Base-by-base conservation (phyloP, 192 early-diverging fungal species). In the Podila horticola region DNA sequence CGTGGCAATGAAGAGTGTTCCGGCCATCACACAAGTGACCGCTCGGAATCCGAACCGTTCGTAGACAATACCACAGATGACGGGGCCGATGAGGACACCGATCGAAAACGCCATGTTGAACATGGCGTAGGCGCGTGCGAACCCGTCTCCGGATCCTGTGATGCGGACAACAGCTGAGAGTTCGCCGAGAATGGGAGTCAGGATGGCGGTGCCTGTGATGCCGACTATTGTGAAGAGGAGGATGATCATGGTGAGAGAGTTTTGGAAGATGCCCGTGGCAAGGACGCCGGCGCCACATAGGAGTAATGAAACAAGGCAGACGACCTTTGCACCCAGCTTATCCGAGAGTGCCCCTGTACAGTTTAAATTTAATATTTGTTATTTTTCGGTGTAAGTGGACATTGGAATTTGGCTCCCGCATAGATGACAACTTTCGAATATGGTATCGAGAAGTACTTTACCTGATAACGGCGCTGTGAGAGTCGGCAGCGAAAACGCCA, bases 91-190 rank as follows among this genome's bases (percentile, higher is more conserved):
- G 26, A 95, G 87, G 74, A 94, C 90, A 51, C 94, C 93, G 48
- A 90, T 72, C 34, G 91, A 90, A 52, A 91, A 95, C 4, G 92
- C 89, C 77, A 94, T 91, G 66, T 94, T 95, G 77, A 90, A 93
- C 64, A 95, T 76, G 11, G 92, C 92, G 67, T 93, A 94, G 5
- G 91, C 89, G 66, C 82, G 82, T 22, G 84, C 88, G 64, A 86
- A 89, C 4, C 86, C 88, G 58, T 84, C 85, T 49, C 88, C 87
- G 64, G 87, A 86, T 86, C 92, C 67, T 71, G 87, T 59, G 84
- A 82, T 61, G 81, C 91, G 88, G 88, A 89, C 69, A 82, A 86
- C 64, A 85, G 91, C 73, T 87, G 75, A 64, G 88, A 81, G 61
- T 22, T 81, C 77, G 10, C 71, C 77, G 0, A 81, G 67, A 13